Conservation (phyloP, 2,329 filamentous ascomycete species). For the Aspergillus candidus region DNA sequence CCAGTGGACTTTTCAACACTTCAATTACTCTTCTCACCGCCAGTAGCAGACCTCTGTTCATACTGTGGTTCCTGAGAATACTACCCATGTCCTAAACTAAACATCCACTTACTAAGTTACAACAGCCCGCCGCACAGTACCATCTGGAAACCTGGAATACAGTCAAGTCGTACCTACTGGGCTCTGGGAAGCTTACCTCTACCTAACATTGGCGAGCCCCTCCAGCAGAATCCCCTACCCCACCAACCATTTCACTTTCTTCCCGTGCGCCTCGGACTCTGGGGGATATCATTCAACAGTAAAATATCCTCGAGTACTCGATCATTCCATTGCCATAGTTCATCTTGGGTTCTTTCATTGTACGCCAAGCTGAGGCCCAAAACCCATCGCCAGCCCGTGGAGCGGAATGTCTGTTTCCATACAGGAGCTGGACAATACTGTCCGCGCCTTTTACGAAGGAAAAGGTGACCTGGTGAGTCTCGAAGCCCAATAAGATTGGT, state of each 20-base stretch:
- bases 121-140: slow-evolving; percentile 8
- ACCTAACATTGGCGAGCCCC: slow-evolving; percentile 13
- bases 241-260: slow-evolving; percentile 17
- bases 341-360: background rate
- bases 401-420: slow-evolving; percentile 63
- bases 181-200: slow-evolving; percentile 12
- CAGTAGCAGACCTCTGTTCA: too few species aligned
- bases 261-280: background rate
- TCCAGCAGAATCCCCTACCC: slow-evolving; percentile 23
- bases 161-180: slow-evolving; percentile 5
- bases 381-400: slow-evolving; percentile 23
- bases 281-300: too few species aligned
- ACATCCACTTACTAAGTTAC: background rate
- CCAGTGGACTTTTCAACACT: too few species aligned
- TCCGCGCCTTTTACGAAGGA: slow-evolving; percentile 96
- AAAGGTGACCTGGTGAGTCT: slow-evolving; percentile 81
- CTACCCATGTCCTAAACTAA: background rate
- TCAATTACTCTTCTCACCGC: too few species aligned
- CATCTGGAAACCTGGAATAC: slow-evolving; percentile 5
- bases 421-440: slow-evolving; percentile 90
- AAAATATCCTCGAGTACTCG: too few species aligned
- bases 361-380: slow-evolving; percentile 21
- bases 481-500: background rate
- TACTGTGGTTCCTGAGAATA: too few species aligned
- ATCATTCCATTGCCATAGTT: background rate